phyloP scores from a whole-genome alignment of 352 stramenopile genomes.

The Pythium graminicola region DNA sequence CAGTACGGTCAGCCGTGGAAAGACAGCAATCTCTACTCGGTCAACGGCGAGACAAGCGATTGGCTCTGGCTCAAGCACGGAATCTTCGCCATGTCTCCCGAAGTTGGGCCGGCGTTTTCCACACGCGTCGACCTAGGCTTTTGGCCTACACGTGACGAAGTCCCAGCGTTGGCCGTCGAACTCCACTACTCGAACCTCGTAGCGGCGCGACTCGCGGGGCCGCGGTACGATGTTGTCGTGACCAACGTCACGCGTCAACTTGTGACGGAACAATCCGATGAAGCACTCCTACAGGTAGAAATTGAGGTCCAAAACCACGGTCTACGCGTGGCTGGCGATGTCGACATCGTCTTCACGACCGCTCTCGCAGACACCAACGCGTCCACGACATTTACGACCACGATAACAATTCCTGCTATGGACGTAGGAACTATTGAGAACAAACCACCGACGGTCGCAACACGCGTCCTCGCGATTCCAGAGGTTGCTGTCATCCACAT shows the following conservation, averaged over 20 bases:
- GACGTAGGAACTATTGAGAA: conserved; percentile 7
- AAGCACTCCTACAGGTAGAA: conserved; percentile 9
- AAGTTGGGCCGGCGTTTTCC: conserved; percentile 65
- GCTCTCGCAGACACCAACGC: neutral
- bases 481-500: conserved; percentile 16
- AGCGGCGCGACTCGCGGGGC: conserved; percentile 40
- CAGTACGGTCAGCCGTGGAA: conserved; percentile 74
- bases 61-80: conserved; percentile 80
- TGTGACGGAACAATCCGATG: neutral
- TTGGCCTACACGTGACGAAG: conserved; percentile 50
- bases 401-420: neutral
- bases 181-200: conserved; percentile 75
- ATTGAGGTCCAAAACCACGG: conserved; percentile 16
- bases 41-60: conserved; percentile 84
- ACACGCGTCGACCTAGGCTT: conserved; percentile 38
- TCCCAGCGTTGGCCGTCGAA: conserved; percentile 52
- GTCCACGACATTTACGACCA: neutral
- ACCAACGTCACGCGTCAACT: conserved; percentile 6
- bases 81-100: conserved; percentile 81
- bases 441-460: neutral
- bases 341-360: conserved; percentile 20
- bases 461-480: conserved; percentile 13
- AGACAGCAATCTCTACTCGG: conserved; percentile 78
- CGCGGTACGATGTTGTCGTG: conserved; percentile 49
- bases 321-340: conserved; percentile 6